phyloP scores from a whole-genome alignment of 2,329 filamentous ascomycete species.

The Cordyceps cateniannulata region DNA sequence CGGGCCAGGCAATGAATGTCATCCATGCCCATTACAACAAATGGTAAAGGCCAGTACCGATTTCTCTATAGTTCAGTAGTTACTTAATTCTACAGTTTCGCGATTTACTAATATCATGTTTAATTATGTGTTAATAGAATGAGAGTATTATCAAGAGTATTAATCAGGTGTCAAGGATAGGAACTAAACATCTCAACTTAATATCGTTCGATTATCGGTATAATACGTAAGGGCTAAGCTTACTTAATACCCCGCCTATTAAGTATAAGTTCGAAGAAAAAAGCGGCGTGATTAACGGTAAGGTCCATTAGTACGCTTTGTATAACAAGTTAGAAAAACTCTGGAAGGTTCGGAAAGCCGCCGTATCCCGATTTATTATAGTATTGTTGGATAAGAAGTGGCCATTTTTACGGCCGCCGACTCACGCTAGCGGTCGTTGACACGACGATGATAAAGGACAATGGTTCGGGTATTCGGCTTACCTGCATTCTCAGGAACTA shows the following conservation, averaged over 20 bases:
- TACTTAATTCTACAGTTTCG: no score
- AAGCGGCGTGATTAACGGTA: neutral
- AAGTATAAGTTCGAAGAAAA: neutral
- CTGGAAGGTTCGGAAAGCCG: neutral
- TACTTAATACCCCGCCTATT: neutral
- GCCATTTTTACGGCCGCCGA: neutral
- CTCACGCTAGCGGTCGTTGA: neutral
- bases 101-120: no score
- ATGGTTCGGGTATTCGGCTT: neutral
- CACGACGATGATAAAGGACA: neutral
- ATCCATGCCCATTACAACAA: no score
- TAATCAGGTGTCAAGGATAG: neutral
- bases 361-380: neutral
- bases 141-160: neutral
- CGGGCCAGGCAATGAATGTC: no score
- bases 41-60: no score
- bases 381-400: neutral
- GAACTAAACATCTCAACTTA: neutral
- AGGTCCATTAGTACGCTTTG: neutral
- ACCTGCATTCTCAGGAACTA: no score
- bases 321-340: neutral
- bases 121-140: no score
- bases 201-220: neutral
- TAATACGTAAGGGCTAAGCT: neutral
- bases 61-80: no score